Evolutionary conservation across 176 grass and related monocot species (phyloP).

Genomic region (Lolium multiflorum): DNA sequence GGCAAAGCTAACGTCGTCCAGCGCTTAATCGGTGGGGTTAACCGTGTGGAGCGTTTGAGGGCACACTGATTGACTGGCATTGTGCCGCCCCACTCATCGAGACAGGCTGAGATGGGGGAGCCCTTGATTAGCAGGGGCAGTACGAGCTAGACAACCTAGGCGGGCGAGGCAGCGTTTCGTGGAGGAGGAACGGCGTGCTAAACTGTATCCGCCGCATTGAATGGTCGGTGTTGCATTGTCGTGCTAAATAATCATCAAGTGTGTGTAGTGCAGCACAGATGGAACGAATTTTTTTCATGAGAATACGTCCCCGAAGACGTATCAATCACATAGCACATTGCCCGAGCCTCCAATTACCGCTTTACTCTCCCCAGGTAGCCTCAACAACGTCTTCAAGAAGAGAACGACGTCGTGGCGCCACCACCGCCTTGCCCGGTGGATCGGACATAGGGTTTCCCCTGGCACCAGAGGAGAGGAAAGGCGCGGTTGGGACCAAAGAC

Average conservation of each 20-base stretch:
- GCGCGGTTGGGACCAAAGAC: no score
- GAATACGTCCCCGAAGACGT: no score
- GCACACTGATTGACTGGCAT: conserved; percentile 42
- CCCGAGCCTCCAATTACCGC: no score
- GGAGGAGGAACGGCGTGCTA: conserved; percentile 1
- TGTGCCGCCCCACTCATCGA: conserved; percentile 37
- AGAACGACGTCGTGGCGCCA: no score
- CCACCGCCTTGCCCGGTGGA: no score
- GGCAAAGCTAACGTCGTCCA: conserved; percentile 40
- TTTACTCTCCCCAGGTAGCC: no score
- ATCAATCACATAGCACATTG: no score
- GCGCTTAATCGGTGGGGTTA: conserved; percentile 10
- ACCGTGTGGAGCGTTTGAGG: conserved; percentile 6
- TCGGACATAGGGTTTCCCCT: no score
- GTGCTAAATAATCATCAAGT: not conserved
- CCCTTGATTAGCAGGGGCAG: not conserved
- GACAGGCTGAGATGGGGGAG: conserved; percentile 22
- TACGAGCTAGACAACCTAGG: conserved; percentile 6
- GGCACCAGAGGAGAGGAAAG: no score
- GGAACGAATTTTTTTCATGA: no score
- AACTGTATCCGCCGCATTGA: conserved; percentile 24
- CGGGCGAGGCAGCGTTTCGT: conserved; percentile 29
- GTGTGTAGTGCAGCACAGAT: no score
- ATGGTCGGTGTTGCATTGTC: not conserved
- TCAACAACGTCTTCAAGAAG: no score